These are phyloP conservation scores for Casuarina equisetifolia DNA, from an alignment of 306 rosid species.

Conservation along the genomic window DNA sequence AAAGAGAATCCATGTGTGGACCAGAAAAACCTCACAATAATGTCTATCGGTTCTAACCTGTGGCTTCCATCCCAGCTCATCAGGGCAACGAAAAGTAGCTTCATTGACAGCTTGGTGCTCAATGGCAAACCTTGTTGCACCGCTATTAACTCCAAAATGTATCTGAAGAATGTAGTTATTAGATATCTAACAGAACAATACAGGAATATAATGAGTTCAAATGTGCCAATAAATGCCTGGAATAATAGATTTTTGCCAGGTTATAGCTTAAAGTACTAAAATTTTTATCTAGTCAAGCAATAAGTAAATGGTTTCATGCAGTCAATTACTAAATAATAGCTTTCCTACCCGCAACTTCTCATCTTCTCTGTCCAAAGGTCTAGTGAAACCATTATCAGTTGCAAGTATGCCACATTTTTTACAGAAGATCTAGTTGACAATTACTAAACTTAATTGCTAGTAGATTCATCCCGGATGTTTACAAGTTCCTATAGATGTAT, in stretches of 20 bases:
- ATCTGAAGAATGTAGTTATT: slow-evolving; percentile 44
- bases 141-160: slow-evolving; percentile 96
- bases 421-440: background rate
- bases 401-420: background rate
- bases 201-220: background rate
- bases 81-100: slow-evolving; percentile 96
- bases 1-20: slow-evolving; percentile 8
- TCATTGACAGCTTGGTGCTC: slow-evolving; percentile 97
- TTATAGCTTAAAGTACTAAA: background rate
- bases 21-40: background rate
- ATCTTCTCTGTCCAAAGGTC: background rate
- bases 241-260: background rate
- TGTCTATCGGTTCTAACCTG: slow-evolving; percentile 50
- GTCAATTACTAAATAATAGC: background rate
- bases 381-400: background rate
- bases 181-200: slow-evolving; percentile 9
- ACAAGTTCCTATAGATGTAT: background rate
- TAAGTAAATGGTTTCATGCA: background rate
- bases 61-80: slow-evolving; percentile 98
- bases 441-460: background rate
- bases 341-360: background rate
- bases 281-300: background rate
- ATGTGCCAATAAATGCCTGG: background rate
- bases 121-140: slow-evolving; percentile 85
- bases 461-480: background rate